phyloP scores from a whole-genome alignment of 305 asterid genomes.

The Fraxinus paxiana region DNA sequence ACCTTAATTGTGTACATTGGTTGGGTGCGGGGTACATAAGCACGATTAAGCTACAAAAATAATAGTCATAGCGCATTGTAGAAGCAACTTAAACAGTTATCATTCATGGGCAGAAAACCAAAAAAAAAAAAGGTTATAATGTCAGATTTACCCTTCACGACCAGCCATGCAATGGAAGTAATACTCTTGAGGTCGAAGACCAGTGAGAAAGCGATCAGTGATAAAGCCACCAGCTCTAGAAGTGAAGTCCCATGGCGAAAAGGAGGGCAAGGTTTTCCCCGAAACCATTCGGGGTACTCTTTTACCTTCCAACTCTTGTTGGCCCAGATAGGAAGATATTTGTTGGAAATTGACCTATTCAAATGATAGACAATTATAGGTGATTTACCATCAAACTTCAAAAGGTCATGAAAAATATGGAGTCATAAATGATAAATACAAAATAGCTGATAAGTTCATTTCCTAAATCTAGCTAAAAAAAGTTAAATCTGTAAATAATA shows the following conservation, averaged over 20 bases:
- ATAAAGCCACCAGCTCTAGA: constrained; percentile 96
- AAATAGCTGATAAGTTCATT: neutral
- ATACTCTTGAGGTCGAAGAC: constrained; percentile 95
- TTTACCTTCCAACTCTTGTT: constrained; percentile 97
- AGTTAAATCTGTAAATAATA: neutral
- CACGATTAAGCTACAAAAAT: neutral
- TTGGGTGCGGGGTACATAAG: neutral
- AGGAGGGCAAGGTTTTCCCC: constrained; percentile 89
- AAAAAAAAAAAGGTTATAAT: neutral
- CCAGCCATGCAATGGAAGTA: constrained; percentile 99
- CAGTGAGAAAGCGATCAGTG: constrained; percentile 90
- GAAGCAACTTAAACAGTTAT: constrained; percentile 2
- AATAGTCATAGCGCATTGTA: neutral
- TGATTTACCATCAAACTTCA: neutral
- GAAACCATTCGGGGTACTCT: constrained; percentile 98
- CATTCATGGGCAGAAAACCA: neutral
- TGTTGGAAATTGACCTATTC: constrained; percentile 90
- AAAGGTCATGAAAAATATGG: neutral
- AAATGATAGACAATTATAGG: constrained; percentile 18
- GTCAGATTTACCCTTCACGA: constrained; percentile 74
- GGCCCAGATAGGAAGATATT: constrained; percentile 94
- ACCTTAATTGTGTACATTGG: neutral
- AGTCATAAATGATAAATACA: constrained; percentile 12
- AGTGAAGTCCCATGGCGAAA: constrained; percentile 93
- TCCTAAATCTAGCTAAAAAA: neutral